phyloP scores from a whole-genome alignment of 202 grass and related monocot genomes.

The Bolboschoenoplectus hybrid region DNA sequence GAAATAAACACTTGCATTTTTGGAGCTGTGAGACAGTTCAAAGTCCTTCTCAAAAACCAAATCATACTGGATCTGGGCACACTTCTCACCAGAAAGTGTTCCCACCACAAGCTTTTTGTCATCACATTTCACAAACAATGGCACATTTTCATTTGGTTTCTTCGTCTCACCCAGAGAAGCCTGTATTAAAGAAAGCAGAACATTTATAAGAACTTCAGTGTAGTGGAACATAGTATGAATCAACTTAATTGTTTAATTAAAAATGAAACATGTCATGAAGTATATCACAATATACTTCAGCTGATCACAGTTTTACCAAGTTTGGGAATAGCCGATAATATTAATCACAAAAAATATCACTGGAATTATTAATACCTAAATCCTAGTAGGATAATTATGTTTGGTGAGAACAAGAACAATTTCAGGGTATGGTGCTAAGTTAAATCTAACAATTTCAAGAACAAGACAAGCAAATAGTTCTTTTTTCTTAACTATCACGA shows the following conservation, averaged over 20 bases:
- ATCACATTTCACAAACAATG: conserved; percentile 55
- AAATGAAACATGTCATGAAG: not conserved
- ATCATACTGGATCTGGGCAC: conserved; percentile 63
- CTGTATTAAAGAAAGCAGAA: conserved; percentile 36
- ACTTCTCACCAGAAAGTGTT: conserved; percentile 61
- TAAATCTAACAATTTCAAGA: not conserved
- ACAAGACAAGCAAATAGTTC: not conserved
- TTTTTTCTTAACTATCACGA: not conserved
- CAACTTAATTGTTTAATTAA: not conserved
- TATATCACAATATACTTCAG: not conserved
- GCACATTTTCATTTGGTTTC: conserved; percentile 52
- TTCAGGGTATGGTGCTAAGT: not conserved
- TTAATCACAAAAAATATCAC: not conserved
- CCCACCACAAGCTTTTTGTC: conserved; percentile 63
- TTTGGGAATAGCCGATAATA: not conserved
- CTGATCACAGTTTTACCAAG: not conserved
- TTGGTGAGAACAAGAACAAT: conserved; percentile 3
- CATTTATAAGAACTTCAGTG: not conserved
- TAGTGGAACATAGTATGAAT: not conserved
- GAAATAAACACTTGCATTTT: conserved; percentile 60
- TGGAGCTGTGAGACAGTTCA: conserved; percentile 73
- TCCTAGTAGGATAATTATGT: not conserved
- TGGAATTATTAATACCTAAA: not conserved
- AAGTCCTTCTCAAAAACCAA: conserved; percentile 66
- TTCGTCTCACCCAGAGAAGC: conserved; percentile 58